Conservation (phyloP, 2,329 filamentous ascomycete species). For the Didymella exigua region DNA sequence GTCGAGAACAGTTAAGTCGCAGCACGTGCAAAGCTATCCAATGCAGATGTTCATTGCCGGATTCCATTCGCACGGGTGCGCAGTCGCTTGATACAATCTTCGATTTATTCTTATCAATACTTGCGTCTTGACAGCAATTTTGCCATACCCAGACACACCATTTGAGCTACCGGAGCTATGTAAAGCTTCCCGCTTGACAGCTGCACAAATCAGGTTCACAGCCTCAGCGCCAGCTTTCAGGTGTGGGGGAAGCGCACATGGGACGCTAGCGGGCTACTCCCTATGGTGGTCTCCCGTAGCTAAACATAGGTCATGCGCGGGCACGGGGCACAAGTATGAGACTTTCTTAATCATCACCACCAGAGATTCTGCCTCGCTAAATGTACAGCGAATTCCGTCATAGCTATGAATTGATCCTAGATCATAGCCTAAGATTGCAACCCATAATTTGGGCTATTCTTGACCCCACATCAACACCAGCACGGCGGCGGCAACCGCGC, state of each 20-base stretch:
- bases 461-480: background rate
- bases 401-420: background rate
- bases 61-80: conserved; percentile 1
- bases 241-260: conserved; percentile 6
- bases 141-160: background rate
- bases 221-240: conserved; percentile 4
- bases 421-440: background rate
- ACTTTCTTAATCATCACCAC: conserved; percentile 3
- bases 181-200: background rate
- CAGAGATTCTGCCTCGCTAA: conserved; percentile 14
- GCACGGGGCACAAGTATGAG: background rate
- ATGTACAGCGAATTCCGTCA: background rate
- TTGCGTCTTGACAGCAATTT: background rate
- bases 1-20: background rate
- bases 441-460: background rate
- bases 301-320: conserved; percentile 15
- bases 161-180: background rate
- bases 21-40: conserved; percentile 17
- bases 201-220: conserved; percentile 1
- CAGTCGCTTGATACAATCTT: background rate
- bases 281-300: conserved; percentile 16
- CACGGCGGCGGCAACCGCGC: background rate
- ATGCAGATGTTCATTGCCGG: background rate
- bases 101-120: background rate
- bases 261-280: conserved; percentile 16